Evolutionary conservation across 1,139 yeast species (phyloP).

Genomic region (Debaryomycetaceae sp.): DNA sequence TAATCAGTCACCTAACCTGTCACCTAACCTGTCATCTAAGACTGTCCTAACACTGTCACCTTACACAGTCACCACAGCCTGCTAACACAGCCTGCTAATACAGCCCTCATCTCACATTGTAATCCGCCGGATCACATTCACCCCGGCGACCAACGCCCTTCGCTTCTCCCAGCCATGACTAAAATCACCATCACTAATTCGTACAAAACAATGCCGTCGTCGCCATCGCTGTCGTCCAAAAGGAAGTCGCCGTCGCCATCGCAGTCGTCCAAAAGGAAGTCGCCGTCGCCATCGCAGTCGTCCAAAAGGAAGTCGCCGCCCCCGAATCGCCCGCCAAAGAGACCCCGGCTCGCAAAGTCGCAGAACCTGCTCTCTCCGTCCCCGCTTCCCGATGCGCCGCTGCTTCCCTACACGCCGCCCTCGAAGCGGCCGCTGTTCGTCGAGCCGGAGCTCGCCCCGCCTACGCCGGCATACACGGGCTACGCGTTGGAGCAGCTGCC

Average conservation of each 20-base stretch:
- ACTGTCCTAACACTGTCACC: too few species aligned
- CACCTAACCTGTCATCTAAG: too few species aligned
- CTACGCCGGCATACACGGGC: constrained; percentile 51
- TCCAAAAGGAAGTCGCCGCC: constrained; percentile 1
- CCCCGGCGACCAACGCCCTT: too few species aligned
- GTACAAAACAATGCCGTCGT: constrained; percentile 3
- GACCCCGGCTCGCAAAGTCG: neutral
- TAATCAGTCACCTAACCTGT: too few species aligned
- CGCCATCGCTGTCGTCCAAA: neutral
- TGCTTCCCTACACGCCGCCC: neutral
- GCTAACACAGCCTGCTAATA: too few species aligned
- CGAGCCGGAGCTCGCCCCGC: constrained; percentile 50
- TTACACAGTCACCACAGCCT: too few species aligned
- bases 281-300: neutral
- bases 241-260: neutral
- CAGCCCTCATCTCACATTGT: too few species aligned
- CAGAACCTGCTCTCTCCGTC: neutral
- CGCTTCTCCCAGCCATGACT: too few species aligned
- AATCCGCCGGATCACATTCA: too few species aligned
- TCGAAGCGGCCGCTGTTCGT: constrained; percentile 25
- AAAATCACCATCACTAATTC: too few species aligned
- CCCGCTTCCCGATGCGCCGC: neutral
- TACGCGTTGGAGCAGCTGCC: constrained; percentile 57
- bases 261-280: neutral
- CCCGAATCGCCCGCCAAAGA: neutral